These are phyloP conservation scores for Anisodus acutangulus DNA, from an alignment of 257 asterid species.

Conservation along the genomic window DNA sequence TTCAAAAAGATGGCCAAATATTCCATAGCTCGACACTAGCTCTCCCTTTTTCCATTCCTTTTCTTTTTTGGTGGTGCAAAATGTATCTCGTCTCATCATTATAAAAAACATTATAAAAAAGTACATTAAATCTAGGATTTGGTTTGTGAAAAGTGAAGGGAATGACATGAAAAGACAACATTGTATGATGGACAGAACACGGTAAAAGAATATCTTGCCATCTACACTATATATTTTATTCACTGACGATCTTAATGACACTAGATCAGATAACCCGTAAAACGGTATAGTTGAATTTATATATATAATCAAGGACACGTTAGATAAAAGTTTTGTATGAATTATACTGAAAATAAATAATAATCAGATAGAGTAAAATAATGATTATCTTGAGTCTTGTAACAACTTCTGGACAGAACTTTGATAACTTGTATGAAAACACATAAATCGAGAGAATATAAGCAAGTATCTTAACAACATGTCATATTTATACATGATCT, in stretches of 20 bases:
- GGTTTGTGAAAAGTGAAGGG: background rate
- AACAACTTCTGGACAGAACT: too few species aligned
- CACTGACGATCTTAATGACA: background rate
- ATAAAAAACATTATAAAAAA: background rate
- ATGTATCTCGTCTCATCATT: background rate
- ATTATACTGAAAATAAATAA: too few species aligned
- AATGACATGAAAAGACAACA: conserved; percentile 15
- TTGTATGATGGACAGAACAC: conserved; percentile 17
- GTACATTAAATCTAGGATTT: background rate
- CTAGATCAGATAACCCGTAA: background rate
- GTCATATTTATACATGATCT: too few species aligned
- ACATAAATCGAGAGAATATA: too few species aligned
- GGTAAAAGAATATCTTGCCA: conserved; percentile 1
- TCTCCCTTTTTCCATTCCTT: background rate
- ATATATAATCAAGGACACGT: too few species aligned
- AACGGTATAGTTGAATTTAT: too few species aligned
- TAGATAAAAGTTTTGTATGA: too few species aligned
- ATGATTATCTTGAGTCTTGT: too few species aligned
- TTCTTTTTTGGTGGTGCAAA: background rate
- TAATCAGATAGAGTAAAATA: too few species aligned
- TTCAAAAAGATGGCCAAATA: background rate
- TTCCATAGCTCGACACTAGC: background rate
- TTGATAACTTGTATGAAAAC: too few species aligned
- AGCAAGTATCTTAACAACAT: too few species aligned
- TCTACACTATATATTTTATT: background rate